Evolutionary conservation across 2,329 filamentous ascomycete species (phyloP).

Genomic region (Apiospora hydei): DNA sequence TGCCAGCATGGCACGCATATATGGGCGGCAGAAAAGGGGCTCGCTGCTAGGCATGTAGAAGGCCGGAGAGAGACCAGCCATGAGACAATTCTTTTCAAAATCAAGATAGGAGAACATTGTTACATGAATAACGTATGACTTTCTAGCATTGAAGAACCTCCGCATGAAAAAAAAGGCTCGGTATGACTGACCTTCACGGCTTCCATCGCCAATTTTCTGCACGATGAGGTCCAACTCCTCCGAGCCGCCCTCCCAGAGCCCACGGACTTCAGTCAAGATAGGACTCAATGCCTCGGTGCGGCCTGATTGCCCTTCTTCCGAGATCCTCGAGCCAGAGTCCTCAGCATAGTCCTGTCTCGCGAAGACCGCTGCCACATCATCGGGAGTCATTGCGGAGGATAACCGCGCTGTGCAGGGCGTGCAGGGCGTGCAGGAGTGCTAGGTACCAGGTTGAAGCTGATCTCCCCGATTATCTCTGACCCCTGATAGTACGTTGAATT

Average conservation of each 20-base stretch:
- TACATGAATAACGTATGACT: background rate
- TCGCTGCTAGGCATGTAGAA: background rate
- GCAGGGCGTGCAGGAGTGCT: background rate
- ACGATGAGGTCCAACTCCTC: constrained; percentile 54
- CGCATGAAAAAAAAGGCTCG: too few relatives aligned
- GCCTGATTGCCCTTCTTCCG: constrained; percentile 30
- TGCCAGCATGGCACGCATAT: background rate
- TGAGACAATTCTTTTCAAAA: too few relatives aligned
- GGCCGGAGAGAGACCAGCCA: background rate
- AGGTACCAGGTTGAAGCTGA: background rate
- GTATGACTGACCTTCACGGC: constrained; percentile 58
- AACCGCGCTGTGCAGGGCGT: constrained; percentile 19
- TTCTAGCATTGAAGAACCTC: background rate
- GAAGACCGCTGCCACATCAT: constrained; percentile 46
- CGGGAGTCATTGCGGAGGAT: constrained; percentile 40
- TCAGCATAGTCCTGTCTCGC: background rate
- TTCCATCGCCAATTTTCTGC: constrained; percentile 62
- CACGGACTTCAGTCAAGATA: constrained; percentile 48
- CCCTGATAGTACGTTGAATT: too few relatives aligned
- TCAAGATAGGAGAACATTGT: background rate
- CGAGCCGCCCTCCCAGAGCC: constrained; percentile 50
- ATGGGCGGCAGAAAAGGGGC: background rate
- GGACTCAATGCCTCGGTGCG: constrained; percentile 41
- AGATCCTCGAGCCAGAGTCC: background rate
- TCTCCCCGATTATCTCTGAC: too few relatives aligned